Conservation (phyloP, 345 rosid genomes). For the Acer yangbiense region DNA sequence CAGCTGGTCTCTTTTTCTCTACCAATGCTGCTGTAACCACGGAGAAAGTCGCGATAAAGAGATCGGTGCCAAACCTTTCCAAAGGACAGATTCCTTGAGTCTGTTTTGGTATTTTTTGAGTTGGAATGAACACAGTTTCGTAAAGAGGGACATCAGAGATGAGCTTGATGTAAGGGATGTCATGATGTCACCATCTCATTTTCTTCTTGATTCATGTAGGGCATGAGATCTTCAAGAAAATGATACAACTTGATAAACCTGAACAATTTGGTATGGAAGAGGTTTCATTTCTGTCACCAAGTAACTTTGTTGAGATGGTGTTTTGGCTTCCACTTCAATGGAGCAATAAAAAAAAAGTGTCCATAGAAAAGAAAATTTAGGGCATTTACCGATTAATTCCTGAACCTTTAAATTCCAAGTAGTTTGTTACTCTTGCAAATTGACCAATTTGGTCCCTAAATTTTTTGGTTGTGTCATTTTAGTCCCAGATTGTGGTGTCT, state of each 20-base stretch:
- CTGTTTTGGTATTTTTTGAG: constrained; percentile 42
- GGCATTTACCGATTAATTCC: too few species aligned
- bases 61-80: constrained; percentile 58
- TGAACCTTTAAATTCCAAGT: too few species aligned
- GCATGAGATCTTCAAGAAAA: not conserved
- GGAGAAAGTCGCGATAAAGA: constrained; percentile 50
- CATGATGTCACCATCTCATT: constrained; percentile 38
- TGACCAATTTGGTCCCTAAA: too few species aligned
- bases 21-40: constrained; percentile 66
- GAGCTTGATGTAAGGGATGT: constrained; percentile 56
- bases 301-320: too few species aligned
- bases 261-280: constrained; percentile 65
- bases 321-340: too few species aligned
- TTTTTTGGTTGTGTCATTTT: too few species aligned
- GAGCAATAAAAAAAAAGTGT: too few species aligned
- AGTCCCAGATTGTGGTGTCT: too few species aligned
- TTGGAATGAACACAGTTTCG: constrained; percentile 44
- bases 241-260: constrained; percentile 33
- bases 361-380: too few species aligned
- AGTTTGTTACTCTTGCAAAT: too few species aligned
- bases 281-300: constrained; percentile 25
- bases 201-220: not conserved
- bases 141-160: constrained; percentile 56
- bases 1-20: too few species aligned
- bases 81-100: constrained; percentile 54